Base-by-base conservation (phyloP, 495 filamentous ascomycete species). In the Aspergillus indologenus region DNA sequence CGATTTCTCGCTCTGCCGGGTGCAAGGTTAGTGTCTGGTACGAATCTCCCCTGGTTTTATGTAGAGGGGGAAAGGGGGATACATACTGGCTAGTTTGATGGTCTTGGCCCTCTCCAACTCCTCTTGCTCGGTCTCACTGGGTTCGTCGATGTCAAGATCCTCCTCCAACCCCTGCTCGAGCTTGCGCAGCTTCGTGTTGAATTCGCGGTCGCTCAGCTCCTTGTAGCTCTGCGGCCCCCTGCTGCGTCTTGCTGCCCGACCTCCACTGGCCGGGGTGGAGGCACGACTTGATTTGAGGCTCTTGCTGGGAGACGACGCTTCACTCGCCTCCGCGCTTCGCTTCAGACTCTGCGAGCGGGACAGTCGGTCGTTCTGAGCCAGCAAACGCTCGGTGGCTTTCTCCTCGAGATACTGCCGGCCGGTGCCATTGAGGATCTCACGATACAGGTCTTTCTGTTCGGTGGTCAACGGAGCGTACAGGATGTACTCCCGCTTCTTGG, bases 401-500 rank as follows among this genome's bases (percentile, higher is more conserved):
- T 85, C 83, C 63, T 98, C 93, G 19, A 98, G 77, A 58, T 92
- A 92, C 6, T 85, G 75, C 22, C 92, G 82, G 6, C 90, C 90
- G 21, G 86, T 87, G 53, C 90, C 89, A 61, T 90, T 87, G 45
- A 85, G 83, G 56, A 96, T 90, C 22, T 85, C 90, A 45, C 90
- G 87, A 67, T 98, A 98, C 7, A 98, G 76, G 54, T 96, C 94
- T 29, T 91, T 88, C 65, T 98, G 94, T 56, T 89, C 88, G 17
- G 86, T 77, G 0, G 91, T 96, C 61, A 98, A 81, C 0, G 92
- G 94, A 5, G 94, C 92, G 59, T 90, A 98, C 6, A 98, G 74
- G 19, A 98, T 87, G 67, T 98, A 98, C 70, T 98, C 94, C 34
- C 94, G 85, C 76, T 98, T 98, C 72, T 91, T 91, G 0, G 94